A percentile compares a stretch with the other conserved stretches of the same genome.
These are phyloP conservation scores for Pogostemon cablin DNA, from an alignment of 257 asterid species.

Conservation along the genomic window DNA sequence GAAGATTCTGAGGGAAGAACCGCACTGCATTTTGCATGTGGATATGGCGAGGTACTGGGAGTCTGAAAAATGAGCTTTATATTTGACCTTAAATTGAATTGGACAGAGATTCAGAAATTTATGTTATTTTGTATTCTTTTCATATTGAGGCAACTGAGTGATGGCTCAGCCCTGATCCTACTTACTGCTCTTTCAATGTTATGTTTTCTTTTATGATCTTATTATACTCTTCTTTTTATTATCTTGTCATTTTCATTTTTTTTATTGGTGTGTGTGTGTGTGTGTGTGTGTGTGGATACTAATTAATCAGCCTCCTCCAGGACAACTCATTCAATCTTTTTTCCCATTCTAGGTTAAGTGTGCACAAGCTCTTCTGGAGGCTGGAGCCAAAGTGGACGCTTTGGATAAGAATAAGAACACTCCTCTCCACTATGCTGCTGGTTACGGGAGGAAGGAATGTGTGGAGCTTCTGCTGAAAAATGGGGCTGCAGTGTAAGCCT, in stretches of 20 bases:
- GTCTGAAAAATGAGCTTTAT: neutral
- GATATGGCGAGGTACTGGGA: constrained; percentile 81
- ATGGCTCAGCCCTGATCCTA: neutral
- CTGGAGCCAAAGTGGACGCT: constrained; percentile 87
- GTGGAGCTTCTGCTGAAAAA: constrained; percentile 80
- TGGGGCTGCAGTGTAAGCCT: constrained; percentile 91
- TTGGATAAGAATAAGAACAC: constrained; percentile 94
- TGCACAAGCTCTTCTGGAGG: constrained; percentile 80
- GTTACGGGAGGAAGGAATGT: constrained; percentile 89
- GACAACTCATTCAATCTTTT: constrained; percentile 26
- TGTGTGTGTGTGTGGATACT: constrained; percentile 32
- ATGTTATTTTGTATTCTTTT: constrained; percentile 9
- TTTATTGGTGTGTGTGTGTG: too few species aligned
- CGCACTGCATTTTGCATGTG: constrained; percentile 91
- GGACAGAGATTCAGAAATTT: neutral
- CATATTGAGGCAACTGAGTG: neutral
- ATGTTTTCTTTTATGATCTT: constrained; percentile 2
- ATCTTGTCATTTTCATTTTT: neutral
- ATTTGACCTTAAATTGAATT: neutral
- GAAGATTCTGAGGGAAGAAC: constrained; percentile 97
- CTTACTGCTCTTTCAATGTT: neutral
- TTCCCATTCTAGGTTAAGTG: constrained; percentile 64
- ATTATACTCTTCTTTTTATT: neutral
- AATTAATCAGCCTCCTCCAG: neutral
- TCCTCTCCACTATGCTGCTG: constrained; percentile 98